A percentile compares a stretch with the other conserved stretches of the same genome.
These are phyloP conservation scores for Sarocladium brachiariae DNA, from an alignment of 2,329 filamentous ascomycete genomes.

Conservation along the genomic window DNA sequence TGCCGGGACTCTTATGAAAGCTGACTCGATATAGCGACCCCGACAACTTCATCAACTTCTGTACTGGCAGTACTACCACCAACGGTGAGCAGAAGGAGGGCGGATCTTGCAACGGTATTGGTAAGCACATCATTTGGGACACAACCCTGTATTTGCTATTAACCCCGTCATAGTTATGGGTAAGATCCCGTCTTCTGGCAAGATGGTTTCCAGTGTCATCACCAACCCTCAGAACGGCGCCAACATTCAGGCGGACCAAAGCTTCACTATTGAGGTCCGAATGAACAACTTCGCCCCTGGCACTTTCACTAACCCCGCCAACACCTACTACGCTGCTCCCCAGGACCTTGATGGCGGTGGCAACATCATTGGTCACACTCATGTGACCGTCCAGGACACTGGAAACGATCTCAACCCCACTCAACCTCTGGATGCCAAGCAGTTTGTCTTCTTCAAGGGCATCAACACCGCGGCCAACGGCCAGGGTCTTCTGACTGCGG, in stretches of 20 bases:
- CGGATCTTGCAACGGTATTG: conserved; percentile 59
- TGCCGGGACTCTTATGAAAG: neutral
- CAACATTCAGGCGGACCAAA: conserved; percentile 36
- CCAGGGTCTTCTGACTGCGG: conserved; percentile 44
- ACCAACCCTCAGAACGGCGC: conserved; percentile 45
- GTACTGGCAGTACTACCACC: conserved; percentile 45
- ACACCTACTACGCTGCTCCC: conserved; percentile 55
- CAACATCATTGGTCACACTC: conserved; percentile 51
- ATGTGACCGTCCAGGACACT: conserved; percentile 51
- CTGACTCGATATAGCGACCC: conserved; percentile 38
- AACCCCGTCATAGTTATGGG: conserved; percentile 42
- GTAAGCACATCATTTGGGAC: conserved; percentile 39
- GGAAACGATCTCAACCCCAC: conserved; percentile 44
- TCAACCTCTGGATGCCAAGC: conserved; percentile 42
- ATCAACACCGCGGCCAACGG: conserved; percentile 56
- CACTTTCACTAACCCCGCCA: conserved; percentile 53
- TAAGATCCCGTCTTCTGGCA: conserved; percentile 45
- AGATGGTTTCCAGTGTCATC: conserved; percentile 53
- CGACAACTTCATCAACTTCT: conserved; percentile 60
- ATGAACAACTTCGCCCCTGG: conserved; percentile 48
- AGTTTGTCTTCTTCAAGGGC: conserved; percentile 60
- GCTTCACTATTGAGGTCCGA: conserved; percentile 48
- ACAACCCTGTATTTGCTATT: neutral
- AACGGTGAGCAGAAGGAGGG: conserved; percentile 51
- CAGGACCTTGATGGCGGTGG: conserved; percentile 43